Evolutionary conservation across 106 monocot genomes (phyloP).

Genomic region (Alisma plantagoaquatica): DNA sequence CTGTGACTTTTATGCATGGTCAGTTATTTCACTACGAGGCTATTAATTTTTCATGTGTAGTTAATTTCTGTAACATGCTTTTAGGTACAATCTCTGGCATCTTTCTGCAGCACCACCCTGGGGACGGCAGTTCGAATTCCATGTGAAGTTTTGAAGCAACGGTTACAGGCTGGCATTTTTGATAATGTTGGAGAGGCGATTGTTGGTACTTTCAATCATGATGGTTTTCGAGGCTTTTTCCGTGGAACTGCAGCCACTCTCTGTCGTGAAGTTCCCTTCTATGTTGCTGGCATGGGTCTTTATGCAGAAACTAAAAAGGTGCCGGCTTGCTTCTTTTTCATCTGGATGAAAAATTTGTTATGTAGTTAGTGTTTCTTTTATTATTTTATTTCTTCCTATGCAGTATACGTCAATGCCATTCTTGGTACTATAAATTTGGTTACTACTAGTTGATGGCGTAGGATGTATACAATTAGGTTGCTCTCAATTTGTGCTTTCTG

Average conservation of each 20-base stretch:
- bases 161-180: conserved; percentile 63
- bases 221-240: conserved; percentile 89
- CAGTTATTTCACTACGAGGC: too few relatives aligned
- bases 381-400: too few relatives aligned
- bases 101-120: conserved; percentile 82
- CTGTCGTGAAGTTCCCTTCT: conserved; percentile 93
- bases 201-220: conserved; percentile 65
- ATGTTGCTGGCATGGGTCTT: conserved; percentile 95
- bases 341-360: too few relatives aligned
- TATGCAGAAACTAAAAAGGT: conserved; percentile 98
- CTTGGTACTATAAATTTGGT: too few relatives aligned
- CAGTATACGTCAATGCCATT: too few relatives aligned
- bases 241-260: conserved; percentile 95
- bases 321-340: background rate
- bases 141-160: conserved; percentile 87
- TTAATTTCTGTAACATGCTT: too few relatives aligned
- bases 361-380: too few relatives aligned
- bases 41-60: too few relatives aligned
- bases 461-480: too few relatives aligned
- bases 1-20: too few relatives aligned
- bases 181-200: conserved; percentile 96
- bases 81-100: conserved; percentile 71
- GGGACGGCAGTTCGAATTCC: conserved; percentile 82
- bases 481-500: too few relatives aligned
- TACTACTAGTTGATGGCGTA: too few relatives aligned